phyloP scores from a whole-genome alignment of 768 basidiomycete species.

The Cystobasidium tubakii region DNA sequence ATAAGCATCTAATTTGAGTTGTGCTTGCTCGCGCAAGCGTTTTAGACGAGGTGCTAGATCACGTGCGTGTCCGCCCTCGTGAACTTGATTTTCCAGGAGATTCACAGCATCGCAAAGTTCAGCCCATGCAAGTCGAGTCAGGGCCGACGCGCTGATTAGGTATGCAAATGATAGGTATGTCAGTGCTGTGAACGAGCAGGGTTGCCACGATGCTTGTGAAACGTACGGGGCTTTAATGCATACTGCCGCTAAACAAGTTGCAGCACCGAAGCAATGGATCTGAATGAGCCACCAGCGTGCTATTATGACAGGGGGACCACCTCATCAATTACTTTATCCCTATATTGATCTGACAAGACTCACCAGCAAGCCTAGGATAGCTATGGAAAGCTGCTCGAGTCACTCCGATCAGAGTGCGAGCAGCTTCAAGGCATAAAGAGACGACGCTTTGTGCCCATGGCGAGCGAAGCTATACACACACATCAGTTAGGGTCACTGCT shows the following conservation, averaged over 20 bases:
- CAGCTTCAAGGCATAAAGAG: conserved; percentile 23
- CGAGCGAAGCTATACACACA: conserved; percentile 15
- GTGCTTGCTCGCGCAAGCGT: conserved; percentile 28
- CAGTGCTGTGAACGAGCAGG: not conserved
- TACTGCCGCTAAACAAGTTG: conserved; percentile 25
- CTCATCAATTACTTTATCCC: too few species aligned
- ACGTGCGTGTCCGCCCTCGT: conserved; percentile 25
- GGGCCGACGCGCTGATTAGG: conserved; percentile 17
- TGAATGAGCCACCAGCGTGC: conserved; percentile 30
- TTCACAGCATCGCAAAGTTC: conserved; percentile 23
- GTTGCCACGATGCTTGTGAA: not conserved
- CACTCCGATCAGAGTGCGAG: conserved; percentile 20
- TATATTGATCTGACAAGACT: not conserved
- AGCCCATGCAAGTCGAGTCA: conserved; percentile 23
- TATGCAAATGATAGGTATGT: not conserved
- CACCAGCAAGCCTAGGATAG: conserved; percentile 21
- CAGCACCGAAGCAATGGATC: conserved; percentile 30
- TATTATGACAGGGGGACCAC: not conserved
- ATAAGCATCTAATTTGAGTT: conserved; percentile 17
- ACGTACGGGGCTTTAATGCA: conserved; percentile 33
- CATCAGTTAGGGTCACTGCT: not conserved
- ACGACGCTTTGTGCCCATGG: conserved; percentile 36
- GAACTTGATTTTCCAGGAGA: conserved; percentile 18
- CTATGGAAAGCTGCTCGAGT: conserved; percentile 12
- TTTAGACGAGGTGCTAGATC: conserved; percentile 26